Evolutionary conservation across 169 alveolate species (phyloP), one percentile per base, ranked within the genome.

Genomic region (Babesia gibsoni): DNA sequence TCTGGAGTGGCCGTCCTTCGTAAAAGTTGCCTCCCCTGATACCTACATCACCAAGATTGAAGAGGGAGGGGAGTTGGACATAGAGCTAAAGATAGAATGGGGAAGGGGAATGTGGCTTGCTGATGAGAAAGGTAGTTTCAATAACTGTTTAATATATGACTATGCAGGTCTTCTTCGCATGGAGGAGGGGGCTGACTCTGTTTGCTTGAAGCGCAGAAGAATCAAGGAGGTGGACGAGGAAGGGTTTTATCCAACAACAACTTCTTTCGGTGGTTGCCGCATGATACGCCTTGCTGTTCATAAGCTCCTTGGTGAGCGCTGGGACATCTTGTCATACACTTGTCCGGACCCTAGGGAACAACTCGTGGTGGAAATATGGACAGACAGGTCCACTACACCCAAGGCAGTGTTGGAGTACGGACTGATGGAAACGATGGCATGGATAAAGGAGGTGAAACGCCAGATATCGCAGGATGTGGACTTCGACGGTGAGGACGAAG

Each of bases 271-370:
- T 30, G 79, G 90, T n/a, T 90, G 95, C 54, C 78, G 92, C 49
- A 84, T 89, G 92, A 85, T 90, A 54, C 67, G 95, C n/a, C 64
- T 85, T n/a, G 84, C 95, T n/a, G 95, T 90, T 20, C 95, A 90
- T 67, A 90, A 90, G 52, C 86, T 90, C 29, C 73, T 90, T 64
- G 92, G 94, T 10, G 74, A 90, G 48, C 84, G 90, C 36, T 88
- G 92, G 91, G 88, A 92, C 52, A 70, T 67, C 18, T 78, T 81
- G 75, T 67, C 89, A 18, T 37, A 68, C 52, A 54, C 73, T 25
- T 82, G 89, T 43, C 89, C 95, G 7, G 92, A 90, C 69, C 95
- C 95, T 12, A 88, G 78, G 29, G 94, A 90, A 54, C 92, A 88
- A 83, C 61, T 90, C 43, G 95, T 90, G 12, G 73, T 90, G 6